Evolutionary conservation across 306 rosid species (phyloP), one percentile per base, ranked within the genome.

Genomic region (Castanea sativa): DNA sequence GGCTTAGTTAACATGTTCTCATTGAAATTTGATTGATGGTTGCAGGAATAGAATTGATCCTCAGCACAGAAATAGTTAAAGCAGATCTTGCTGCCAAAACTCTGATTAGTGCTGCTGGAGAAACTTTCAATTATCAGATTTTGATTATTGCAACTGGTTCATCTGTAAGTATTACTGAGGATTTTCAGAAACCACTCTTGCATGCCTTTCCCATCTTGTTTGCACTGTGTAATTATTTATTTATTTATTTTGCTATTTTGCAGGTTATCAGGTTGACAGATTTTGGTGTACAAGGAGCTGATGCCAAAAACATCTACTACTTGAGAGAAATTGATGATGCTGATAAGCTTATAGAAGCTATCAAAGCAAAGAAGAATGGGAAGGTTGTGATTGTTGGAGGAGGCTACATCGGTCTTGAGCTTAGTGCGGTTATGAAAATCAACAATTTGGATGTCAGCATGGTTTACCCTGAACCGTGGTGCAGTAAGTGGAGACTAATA

Each of bases 381-480:
- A 95, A 90, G 83, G 97, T 92, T 80, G 98, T 95, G 76, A 84
- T 95, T 83, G 99, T 95, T 72, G 99, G 99, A 63, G 99, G 99
- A 80, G 99, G 97, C 69, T 93, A 95, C 87, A 95, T 95, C 12
- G 96, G 99, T 86, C 91, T 95, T 77, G 99, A 95, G 86, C 89
- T 95, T 76, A 83, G 97, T 87, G 99, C 99, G 29, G 96, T 83
- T 56, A 81, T 95, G 88, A 83, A 72, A 79, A 87, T 93, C 72
- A 95, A 95, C 85, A 85, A 93, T 78, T 56, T 88, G 76, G 97
- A 95, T 75, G 94, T 89, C 65, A 87, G 71, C 78, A 95, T 95
- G 99, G 97, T 95, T 80, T 95, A 93, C 87, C 99, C 99, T 18
- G 99, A 95, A 83, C 98, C 98, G 45, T 95, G 99, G 99, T 93